A percentile compares a stretch with the other conserved stretches of the same genome.
Evolutionary conservation across 208 protist species (phyloP).

Genomic region (Leishmania gerbilli): DNA sequence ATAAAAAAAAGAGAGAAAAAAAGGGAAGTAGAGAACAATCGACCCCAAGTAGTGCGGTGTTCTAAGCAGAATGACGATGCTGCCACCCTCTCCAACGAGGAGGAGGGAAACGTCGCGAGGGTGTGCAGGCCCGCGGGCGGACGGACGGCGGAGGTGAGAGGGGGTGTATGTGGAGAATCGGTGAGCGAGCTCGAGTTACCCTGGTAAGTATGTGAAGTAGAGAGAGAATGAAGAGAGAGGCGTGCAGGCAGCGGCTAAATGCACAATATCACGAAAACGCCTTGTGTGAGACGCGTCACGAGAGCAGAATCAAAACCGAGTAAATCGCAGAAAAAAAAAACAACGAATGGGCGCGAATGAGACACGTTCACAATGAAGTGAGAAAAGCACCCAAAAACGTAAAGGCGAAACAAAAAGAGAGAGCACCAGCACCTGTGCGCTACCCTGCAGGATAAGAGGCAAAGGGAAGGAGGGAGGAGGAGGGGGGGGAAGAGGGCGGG

Average conservation of each 20-base stretch:
- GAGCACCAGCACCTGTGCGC: not conserved
- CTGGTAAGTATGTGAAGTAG: not conserved
- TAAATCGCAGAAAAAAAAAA: not conserved
- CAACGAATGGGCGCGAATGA: not conserved
- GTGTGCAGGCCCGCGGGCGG: not conserved
- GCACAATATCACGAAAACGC: not conserved
- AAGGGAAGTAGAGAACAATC: not conserved
- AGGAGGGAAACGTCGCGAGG: not conserved
- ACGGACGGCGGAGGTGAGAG: not conserved
- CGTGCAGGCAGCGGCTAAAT: not conserved
- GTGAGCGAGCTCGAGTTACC: not conserved
- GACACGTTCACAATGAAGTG: not conserved
- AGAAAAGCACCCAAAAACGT: not conserved
- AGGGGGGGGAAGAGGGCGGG: not conserved
- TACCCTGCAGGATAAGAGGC: not conserved
- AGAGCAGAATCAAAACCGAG: not conserved
- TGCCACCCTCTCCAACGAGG: not conserved
- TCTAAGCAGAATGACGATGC: not conserved
- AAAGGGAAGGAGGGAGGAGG: not conserved
- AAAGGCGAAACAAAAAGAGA: not conserved
- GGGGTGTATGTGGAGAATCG: not conserved
- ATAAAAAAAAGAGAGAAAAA: not conserved
- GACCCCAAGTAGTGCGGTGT: not conserved
- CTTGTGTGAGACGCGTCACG: not conserved
- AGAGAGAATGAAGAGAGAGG: not conserved